Percentiles rank a stretch among this genome's conserved stretches.
These are phyloP conservation scores for Arthrobotrys conoides DNA, from an alignment of 2,329 filamentous ascomycete species.

Conservation along the genomic window DNA sequence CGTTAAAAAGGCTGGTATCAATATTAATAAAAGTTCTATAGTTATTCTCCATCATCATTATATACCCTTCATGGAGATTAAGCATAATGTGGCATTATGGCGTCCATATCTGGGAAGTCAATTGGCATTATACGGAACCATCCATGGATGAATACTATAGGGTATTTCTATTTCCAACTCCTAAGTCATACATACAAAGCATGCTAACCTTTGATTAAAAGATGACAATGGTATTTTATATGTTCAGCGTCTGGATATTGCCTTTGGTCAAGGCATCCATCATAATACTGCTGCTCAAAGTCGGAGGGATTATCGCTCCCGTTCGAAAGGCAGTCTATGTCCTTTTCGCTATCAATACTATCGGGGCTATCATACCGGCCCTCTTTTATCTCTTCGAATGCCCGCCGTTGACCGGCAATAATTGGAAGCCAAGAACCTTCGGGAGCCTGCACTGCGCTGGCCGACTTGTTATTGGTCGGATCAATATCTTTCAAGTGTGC, in stretches of 20 bases:
- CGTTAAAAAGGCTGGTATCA: not conserved
- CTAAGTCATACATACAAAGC: not conserved
- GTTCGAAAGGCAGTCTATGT: slow-evolving; percentile 46
- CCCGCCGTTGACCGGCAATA: slow-evolving; percentile 55
- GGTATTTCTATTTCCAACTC: slow-evolving; percentile 13
- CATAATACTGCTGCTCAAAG: slow-evolving; percentile 55
- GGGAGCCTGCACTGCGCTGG: slow-evolving; percentile 52
- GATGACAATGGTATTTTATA: slow-evolving; percentile 56
- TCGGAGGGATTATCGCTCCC: slow-evolving; percentile 57
- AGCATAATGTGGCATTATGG: slow-evolving; percentile 58
- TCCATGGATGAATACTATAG: slow-evolving; percentile 54
- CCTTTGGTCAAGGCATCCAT: slow-evolving; percentile 58
- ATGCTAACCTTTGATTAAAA: slow-evolving; percentile 6
- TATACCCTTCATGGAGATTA: slow-evolving; percentile 58
- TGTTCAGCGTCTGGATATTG: slow-evolving; percentile 59
- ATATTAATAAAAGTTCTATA: slow-evolving; percentile 1
- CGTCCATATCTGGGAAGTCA: slow-evolving; percentile 54
- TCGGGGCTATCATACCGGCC: slow-evolving; percentile 49
- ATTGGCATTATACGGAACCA: slow-evolving; percentile 56
- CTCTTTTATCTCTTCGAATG: slow-evolving; percentile 59
- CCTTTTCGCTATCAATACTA: slow-evolving; percentile 47
- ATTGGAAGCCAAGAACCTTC: slow-evolving; percentile 53
- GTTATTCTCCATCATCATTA: slow-evolving; percentile 54
- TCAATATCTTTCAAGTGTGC: slow-evolving; percentile 61
- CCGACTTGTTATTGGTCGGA: slow-evolving; percentile 47